phyloP scores from a whole-genome alignment of 2,329 filamentous ascomycete species.

The Paracoccidioides lutzii region DNA sequence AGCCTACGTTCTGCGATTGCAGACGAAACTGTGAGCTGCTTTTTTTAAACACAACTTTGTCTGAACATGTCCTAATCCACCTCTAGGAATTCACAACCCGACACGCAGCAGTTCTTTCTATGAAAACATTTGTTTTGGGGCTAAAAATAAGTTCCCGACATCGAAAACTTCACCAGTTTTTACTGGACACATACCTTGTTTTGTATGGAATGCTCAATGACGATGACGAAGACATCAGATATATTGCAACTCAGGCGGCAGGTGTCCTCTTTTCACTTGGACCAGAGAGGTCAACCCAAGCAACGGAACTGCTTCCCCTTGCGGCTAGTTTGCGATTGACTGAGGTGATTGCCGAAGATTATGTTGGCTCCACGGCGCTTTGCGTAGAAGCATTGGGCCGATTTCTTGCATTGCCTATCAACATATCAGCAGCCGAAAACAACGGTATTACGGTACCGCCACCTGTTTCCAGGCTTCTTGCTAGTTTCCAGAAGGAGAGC shows the following conservation, averaged over 20 bases:
- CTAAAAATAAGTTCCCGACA: constrained; percentile 19
- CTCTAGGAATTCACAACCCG: constrained; percentile 28
- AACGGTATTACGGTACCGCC: constrained; percentile 16
- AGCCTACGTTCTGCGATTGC: constrained; percentile 26
- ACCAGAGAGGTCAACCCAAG: constrained; percentile 16
- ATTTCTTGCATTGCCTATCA: constrained; percentile 21
- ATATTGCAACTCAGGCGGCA: constrained; percentile 39
- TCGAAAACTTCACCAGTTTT: constrained; percentile 16
- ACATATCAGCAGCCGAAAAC: constrained; percentile 5
- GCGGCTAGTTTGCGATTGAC: constrained; percentile 34
- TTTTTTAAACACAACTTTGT: neutral
- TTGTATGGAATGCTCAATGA: constrained; percentile 71
- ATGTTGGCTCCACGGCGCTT: constrained; percentile 21
- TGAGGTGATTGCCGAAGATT: constrained; percentile 24
- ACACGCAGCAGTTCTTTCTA: constrained; percentile 24
- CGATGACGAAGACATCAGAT: constrained; percentile 80
- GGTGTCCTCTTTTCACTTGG: constrained; percentile 27
- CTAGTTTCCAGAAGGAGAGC: constrained; percentile 25
- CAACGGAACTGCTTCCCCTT: constrained; percentile 34
- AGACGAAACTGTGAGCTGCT: constrained; percentile 29
- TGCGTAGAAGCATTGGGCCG: constrained; percentile 26
- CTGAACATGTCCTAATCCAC: neutral
- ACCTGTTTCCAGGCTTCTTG: constrained; percentile 20
- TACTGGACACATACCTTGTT: constrained; percentile 48
- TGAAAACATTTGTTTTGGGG: constrained; percentile 30